Conservation (phyloP, 208 protist species). For the Leishmania gerbilli region DNA sequence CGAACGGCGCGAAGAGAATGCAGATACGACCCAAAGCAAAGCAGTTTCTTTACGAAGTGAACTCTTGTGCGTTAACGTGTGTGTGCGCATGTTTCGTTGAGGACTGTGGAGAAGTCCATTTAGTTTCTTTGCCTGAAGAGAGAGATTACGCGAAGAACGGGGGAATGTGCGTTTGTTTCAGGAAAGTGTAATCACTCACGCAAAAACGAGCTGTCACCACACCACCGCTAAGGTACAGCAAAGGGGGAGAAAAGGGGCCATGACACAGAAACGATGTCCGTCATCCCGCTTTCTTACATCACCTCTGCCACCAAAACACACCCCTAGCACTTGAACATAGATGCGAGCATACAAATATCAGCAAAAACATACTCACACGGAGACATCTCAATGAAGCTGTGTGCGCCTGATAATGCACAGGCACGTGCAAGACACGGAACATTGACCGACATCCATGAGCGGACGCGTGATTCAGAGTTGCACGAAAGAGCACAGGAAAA, state of each 20-base stretch:
- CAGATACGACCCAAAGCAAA: neutral
- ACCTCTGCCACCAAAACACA: neutral
- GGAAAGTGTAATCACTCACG: constrained; percentile 1
- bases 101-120: neutral
- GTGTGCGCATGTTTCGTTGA: neutral
- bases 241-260: constrained; percentile 13
- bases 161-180: neutral
- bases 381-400: neutral
- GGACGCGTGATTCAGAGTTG: constrained; percentile 1
- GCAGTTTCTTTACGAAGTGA: neutral
- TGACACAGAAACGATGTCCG: neutral
- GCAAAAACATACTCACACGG: neutral
- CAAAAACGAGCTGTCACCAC: constrained; percentile 4
- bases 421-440: neutral
- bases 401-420: neutral
- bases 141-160: constrained; percentile 3
- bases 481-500: constrained; percentile 10
- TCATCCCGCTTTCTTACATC: neutral
- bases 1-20: neutral
- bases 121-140: neutral
- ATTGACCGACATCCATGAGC: constrained; percentile 1
- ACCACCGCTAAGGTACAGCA: constrained; percentile 8
- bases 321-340: neutral
- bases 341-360: neutral
- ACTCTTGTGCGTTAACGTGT: neutral